phyloP scores from a whole-genome alignment of 2,329 filamentous ascomycete genomes.

The Uncinocarpus reesii region DNA sequence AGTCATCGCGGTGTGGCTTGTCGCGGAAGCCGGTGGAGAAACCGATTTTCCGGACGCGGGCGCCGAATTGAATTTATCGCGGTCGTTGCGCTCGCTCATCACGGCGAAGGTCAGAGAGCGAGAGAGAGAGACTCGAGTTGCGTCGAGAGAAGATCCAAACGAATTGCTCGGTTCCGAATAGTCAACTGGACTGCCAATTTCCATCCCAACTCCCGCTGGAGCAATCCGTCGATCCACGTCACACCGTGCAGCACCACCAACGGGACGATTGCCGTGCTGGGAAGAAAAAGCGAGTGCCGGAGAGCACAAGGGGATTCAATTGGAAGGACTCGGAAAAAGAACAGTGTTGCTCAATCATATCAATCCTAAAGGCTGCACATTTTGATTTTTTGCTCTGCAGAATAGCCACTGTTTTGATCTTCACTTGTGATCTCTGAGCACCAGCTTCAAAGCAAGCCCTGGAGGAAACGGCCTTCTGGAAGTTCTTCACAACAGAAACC shows the following conservation, averaged over 20 bases:
- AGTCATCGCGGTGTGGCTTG: constrained; percentile 10
- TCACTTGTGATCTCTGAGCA: too few relatives aligned
- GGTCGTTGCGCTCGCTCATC: not conserved
- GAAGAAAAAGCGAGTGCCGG: constrained; percentile 3
- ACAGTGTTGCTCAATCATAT: not conserved
- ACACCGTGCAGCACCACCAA: constrained; percentile 7
- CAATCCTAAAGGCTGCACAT: not conserved
- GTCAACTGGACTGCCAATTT: not conserved
- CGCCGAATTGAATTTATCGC: not conserved
- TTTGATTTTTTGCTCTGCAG: too few relatives aligned
- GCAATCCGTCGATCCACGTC: constrained; percentile 11
- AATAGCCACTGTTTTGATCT: too few relatives aligned
- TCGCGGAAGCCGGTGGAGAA: constrained; percentile 2
- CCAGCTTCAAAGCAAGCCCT: too few relatives aligned
- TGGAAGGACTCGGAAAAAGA: not conserved
- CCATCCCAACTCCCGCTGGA: not conserved
- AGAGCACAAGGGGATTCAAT: not conserved
- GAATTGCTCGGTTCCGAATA: not conserved
- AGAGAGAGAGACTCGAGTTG: not conserved
- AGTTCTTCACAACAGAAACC: too few relatives aligned
- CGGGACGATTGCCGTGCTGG: constrained; percentile 4
- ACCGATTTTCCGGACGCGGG: constrained; percentile 10
- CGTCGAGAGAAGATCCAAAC: not conserved
- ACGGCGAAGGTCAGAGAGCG: not conserved
- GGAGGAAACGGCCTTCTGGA: too few relatives aligned